A percentile compares a stretch with the other conserved stretches of the same genome.
Conservation (phyloP, 2,329 filamentous ascomycete genomes). For the Trichoderma harzianum region DNA sequence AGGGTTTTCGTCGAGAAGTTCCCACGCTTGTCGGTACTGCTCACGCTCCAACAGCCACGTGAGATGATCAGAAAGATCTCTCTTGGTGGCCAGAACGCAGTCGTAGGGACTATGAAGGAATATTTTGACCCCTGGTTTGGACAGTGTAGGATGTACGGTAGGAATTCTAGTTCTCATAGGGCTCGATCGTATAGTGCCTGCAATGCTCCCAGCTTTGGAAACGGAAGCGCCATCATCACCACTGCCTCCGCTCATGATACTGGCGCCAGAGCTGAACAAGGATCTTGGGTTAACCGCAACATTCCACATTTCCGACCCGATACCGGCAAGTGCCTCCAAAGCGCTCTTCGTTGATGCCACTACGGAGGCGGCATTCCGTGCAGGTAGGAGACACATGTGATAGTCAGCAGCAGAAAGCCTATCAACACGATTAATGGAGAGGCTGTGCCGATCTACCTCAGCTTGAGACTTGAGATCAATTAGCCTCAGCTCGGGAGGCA, state of each 20-base stretch:
- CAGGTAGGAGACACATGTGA: slow-evolving; percentile 79
- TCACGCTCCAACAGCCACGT: slow-evolving; percentile 80
- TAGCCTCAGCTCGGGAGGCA: slow-evolving; percentile 83
- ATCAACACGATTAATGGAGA: slow-evolving; percentile 84
- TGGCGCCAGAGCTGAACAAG: slow-evolving; percentile 83
- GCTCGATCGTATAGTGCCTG: slow-evolving; percentile 30
- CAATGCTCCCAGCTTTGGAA: slow-evolving; percentile 39
- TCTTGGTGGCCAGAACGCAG: slow-evolving; percentile 85
- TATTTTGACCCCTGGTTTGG: slow-evolving; percentile 63
- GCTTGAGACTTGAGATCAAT: slow-evolving; percentile 86
- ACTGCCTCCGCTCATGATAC: slow-evolving; percentile 61
- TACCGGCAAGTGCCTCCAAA: slow-evolving; percentile 69
- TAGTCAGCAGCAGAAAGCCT: slow-evolving; percentile 86
- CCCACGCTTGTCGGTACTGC: slow-evolving; percentile 83
- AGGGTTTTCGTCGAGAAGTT: slow-evolving; percentile 82
- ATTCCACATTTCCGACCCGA: slow-evolving; percentile 81
- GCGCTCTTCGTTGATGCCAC: slow-evolving; percentile 66
- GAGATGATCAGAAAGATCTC: slow-evolving; percentile 82
- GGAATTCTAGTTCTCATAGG: slow-evolving; percentile 27
- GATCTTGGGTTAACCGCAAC: slow-evolving; percentile 82
- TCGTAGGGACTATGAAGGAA: slow-evolving; percentile 97
- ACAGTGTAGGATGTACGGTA: slow-evolving; percentile 51
- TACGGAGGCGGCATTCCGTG: slow-evolving; percentile 62
- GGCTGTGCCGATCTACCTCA: slow-evolving; percentile 80
- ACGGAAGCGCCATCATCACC: slow-evolving; percentile 55